A percentile compares a stretch with the other conserved stretches of the same genome.
phyloP scores from a whole-genome alignment of 225 moss, liverwort and hornwort genomes.

The Straminergon stramineum region DNA sequence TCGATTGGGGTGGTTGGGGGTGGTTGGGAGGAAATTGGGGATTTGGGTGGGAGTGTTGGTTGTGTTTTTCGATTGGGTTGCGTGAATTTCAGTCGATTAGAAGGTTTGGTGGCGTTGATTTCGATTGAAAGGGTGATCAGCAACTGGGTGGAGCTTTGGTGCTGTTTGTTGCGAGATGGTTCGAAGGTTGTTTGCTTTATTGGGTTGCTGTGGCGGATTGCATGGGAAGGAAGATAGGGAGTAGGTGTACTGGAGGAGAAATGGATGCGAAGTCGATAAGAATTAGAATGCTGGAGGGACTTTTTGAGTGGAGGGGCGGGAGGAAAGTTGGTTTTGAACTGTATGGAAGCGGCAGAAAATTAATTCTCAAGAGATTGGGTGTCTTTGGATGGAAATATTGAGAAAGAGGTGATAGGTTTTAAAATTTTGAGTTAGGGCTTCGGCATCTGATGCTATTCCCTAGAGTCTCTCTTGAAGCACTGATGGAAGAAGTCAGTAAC shows the following conservation, averaged over 20 bases:
- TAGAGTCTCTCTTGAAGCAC: background rate
- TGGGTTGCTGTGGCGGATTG: background rate
- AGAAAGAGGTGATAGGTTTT: background rate
- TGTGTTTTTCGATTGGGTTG: background rate
- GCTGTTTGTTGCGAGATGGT: background rate
- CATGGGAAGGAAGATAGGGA: background rate
- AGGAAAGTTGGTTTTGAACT: background rate
- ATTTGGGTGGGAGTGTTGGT: background rate
- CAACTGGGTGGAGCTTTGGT: background rate
- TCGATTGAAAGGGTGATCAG: background rate
- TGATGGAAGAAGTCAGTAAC: background rate
- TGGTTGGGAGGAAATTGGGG: background rate
- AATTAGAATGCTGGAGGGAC: background rate
- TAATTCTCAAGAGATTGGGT: background rate
- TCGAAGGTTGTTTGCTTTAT: background rate
- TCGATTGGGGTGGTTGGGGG: background rate
- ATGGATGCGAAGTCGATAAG: background rate
- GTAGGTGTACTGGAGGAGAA: background rate
- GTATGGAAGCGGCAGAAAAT: background rate
- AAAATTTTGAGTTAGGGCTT: background rate
- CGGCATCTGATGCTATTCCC: background rate
- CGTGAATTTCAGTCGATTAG: background rate
- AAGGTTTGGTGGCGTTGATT: background rate
- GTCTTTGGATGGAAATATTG: background rate
- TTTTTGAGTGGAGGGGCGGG: background rate